Conservation (phyloP, 768 basidiomycete genomes). For the Tubosaeta sp. region DNA sequence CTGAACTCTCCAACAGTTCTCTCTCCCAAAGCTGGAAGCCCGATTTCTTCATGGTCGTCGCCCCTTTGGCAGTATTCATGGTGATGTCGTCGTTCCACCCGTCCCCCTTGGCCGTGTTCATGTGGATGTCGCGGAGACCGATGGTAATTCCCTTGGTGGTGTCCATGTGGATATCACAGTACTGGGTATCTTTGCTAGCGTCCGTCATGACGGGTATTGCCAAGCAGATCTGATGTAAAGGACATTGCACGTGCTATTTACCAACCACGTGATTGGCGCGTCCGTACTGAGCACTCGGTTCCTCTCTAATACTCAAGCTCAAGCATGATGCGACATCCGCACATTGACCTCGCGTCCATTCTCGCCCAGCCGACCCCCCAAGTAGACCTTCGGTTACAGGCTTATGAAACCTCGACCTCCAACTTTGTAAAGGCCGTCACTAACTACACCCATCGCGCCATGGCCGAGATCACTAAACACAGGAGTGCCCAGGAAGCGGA, state of each 20-base stretch:
- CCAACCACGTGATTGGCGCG: slow-evolving; percentile 24
- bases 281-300: not conserved
- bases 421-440: slow-evolving; percentile 72
- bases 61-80: slow-evolving; percentile 49
- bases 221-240: not conserved
- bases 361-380: slow-evolving; percentile 52
- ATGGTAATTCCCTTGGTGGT: slow-evolving; percentile 62
- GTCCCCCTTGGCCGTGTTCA: slow-evolving; percentile 60
- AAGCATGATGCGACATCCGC: slow-evolving; percentile 33
- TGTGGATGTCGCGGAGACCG: slow-evolving; percentile 49
- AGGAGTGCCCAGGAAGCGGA: slow-evolving; percentile 57
- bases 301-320: too few relatives aligned
- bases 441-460: slow-evolving; percentile 68
- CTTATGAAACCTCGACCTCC: slow-evolving; percentile 61
- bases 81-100: slow-evolving; percentile 50
- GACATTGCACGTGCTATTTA: slow-evolving; percentile 3
- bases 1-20: slow-evolving; percentile 76
- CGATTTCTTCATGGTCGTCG: slow-evolving; percentile 47
- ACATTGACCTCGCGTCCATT: slow-evolving; percentile 57
- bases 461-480: slow-evolving; percentile 63
- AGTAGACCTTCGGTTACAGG: slow-evolving; percentile 59
- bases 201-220: slow-evolving; percentile 10
- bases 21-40: slow-evolving; percentile 77
- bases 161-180: slow-evolving; percentile 71
- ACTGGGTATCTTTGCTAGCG: slow-evolving; percentile 22